Evolutionary conservation across 73 alveolate genomes (phyloP).

Genomic region (Uronychia setigera): DNA sequence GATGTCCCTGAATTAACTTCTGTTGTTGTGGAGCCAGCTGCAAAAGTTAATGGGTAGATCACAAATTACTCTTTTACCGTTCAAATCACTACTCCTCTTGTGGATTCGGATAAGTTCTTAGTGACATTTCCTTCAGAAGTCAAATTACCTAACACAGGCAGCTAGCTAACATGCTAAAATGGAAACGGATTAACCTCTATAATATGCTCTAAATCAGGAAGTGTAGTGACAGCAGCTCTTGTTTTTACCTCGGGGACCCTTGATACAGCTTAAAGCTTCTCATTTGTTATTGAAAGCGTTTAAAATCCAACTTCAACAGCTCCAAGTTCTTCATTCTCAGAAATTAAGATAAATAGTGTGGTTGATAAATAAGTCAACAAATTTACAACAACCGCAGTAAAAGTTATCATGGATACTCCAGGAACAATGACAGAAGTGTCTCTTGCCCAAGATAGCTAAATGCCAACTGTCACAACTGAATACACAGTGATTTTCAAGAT

Average conservation of each 20-base stretch:
- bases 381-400: not conserved
- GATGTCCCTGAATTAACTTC: not conserved
- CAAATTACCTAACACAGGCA: not conserved
- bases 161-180: not conserved
- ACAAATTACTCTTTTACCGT: not conserved
- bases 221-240: not conserved
- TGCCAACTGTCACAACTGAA: not conserved
- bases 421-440: conserved; percentile 12
- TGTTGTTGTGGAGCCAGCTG: not conserved
- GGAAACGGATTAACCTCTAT: not conserved
- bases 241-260: not conserved
- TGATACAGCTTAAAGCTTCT: not conserved
- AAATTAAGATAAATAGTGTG: not conserved
- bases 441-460: not conserved
- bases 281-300: not conserved
- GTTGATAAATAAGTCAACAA: not conserved
- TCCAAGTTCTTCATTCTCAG: not conserved
- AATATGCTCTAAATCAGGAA: not conserved
- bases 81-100: not conserved
- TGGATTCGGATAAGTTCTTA: not conserved
- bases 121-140: not conserved
- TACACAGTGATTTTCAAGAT: conserved; percentile 6
- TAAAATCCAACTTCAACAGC: not conserved
- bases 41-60: not conserved
- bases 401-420: conserved; percentile 6